Evolutionary conservation across 805 yeast species (phyloP).

Genomic region (Pachysolen tannophilus): DNA sequence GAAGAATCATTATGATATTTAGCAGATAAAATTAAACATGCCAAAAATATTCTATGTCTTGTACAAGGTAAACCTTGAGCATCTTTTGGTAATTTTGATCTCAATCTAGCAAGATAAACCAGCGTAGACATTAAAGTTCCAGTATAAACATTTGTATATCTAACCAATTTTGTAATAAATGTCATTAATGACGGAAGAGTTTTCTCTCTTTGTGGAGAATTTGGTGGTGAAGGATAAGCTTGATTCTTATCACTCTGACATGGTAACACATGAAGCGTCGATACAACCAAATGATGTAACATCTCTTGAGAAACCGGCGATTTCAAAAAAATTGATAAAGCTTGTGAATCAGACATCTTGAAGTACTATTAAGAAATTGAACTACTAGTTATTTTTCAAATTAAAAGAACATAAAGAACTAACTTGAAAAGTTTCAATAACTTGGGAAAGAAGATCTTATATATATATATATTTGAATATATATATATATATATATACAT

Average conservation of each 20-base stretch:
- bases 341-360: slow-evolving; percentile 42
- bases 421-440: not conserved
- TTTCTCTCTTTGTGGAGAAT: slow-evolving; percentile 23
- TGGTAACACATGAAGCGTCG: slow-evolving; percentile 61
- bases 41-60: slow-evolving; percentile 67
- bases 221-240: slow-evolving; percentile 16
- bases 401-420: not conserved
- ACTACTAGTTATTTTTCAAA: too few species aligned
- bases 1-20: slow-evolving; percentile 74
- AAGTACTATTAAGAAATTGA: slow-evolving; percentile 12
- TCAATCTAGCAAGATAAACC: slow-evolving; percentile 57
- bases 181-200: slow-evolving; percentile 65
- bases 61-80: slow-evolving; percentile 78
- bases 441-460: not conserved
- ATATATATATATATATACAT: slow-evolving; percentile 1
- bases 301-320: slow-evolving; percentile 70
- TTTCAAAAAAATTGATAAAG: slow-evolving; percentile 48
- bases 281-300: slow-evolving; percentile 60
- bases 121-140: slow-evolving; percentile 71
- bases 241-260: slow-evolving; percentile 35
- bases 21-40: slow-evolving; percentile 65
- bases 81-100: slow-evolving; percentile 54
- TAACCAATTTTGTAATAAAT: slow-evolving; percentile 62
- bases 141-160: slow-evolving; percentile 73
- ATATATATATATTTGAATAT: not conserved